These are phyloP conservation scores for Neoascochyta sp. DNA, from an alignment of 2,329 filamentous ascomycete species.

Conservation along the genomic window DNA sequence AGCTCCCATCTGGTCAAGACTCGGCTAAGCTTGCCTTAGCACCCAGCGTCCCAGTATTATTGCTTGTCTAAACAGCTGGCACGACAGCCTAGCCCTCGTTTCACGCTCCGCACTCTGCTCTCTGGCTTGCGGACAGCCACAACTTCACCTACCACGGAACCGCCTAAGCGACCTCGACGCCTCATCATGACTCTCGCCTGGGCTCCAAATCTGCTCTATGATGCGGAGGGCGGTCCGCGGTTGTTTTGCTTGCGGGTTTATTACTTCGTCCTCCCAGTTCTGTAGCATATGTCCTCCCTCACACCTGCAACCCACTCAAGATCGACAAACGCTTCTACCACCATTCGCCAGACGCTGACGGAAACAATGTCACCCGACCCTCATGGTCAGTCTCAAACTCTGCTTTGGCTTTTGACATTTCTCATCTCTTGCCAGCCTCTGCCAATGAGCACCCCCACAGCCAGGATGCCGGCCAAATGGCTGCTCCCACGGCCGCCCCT, in stretches of 20 bases:
- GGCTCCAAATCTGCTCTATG: conserved; percentile 9
- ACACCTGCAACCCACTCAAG: conserved; percentile 22
- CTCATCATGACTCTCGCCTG: conserved; percentile 12
- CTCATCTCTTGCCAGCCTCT: conserved; percentile 20
- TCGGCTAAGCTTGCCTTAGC: conserved; percentile 14
- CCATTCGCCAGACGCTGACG: conserved; percentile 13
- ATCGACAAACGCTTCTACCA: conserved; percentile 14
- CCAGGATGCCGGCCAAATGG: conserved; percentile 30
- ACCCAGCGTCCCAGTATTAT: too few relatives aligned
- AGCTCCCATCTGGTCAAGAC: conserved; percentile 15
- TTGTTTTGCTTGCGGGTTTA: conserved; percentile 30
- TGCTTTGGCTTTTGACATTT: conserved; percentile 21
- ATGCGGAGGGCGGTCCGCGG: conserved; percentile 12
- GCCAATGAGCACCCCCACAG: conserved; percentile 20
- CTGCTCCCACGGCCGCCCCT: conserved; percentile 20
- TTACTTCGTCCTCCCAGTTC: conserved; percentile 27
- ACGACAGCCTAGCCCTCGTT: too few relatives aligned
- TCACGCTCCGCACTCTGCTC: conserved; percentile 22
- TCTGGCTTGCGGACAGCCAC: conserved; percentile 11
- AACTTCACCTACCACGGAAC: too few relatives aligned
- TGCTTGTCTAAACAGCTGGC: too few relatives aligned
- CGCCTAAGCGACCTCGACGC: conserved; percentile 8
- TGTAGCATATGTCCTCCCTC: conserved; percentile 17
- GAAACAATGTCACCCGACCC: conserved; percentile 31
- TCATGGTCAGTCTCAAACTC: conserved; percentile 27